A percentile compares a stretch with the other conserved stretches of the same genome.
Conservation (phyloP, 768 basidiomycete species). For the Chiua virens region DNA sequence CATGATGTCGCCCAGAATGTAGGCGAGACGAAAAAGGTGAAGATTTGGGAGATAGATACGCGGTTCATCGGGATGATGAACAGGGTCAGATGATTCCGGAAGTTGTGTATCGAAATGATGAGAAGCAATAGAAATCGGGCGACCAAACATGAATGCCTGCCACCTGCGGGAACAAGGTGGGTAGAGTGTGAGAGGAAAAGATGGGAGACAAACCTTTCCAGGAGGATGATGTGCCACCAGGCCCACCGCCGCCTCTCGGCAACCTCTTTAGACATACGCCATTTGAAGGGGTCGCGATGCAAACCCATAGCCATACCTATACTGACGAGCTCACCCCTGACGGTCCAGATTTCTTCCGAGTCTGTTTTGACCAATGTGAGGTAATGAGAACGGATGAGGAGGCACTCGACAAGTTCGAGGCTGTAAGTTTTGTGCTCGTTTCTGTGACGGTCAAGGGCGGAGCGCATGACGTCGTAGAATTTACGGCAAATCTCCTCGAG, state of each 20-base stretch:
- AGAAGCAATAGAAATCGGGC: slow-evolving; percentile 71
- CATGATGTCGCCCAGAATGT: slow-evolving; percentile 82
- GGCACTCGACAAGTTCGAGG: slow-evolving; percentile 74
- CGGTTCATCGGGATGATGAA: slow-evolving; percentile 48
- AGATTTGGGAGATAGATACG: slow-evolving; percentile 74
- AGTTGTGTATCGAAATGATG: slow-evolving; percentile 84
- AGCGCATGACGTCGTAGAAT: slow-evolving; percentile 69
- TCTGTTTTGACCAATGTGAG: slow-evolving; percentile 72
- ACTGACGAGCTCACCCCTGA: slow-evolving; percentile 69
- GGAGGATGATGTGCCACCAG: slow-evolving; percentile 85
- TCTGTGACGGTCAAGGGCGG: slow-evolving; percentile 60
- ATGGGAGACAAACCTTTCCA: slow-evolving; percentile 61
- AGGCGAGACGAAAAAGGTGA: slow-evolving; percentile 73
- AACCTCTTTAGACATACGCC: slow-evolving; percentile 64
- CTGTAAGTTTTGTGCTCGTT: slow-evolving; percentile 60
- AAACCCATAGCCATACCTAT: slow-evolving; percentile 82
- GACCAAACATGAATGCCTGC: slow-evolving; percentile 87
- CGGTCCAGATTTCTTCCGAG: slow-evolving; percentile 78
- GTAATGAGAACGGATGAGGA: slow-evolving; percentile 70
- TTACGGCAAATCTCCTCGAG: slow-evolving; percentile 62
- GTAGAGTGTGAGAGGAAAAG: slow-evolving; percentile 2
- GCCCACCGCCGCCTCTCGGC: slow-evolving; percentile 84
- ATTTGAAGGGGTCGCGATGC: slow-evolving; percentile 83
- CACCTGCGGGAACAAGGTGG: slow-evolving; percentile 47
- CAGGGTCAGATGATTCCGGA: slow-evolving; percentile 60